These are phyloP conservation scores for Solanum bulbocastanum DNA, from an alignment of 257 asterid genomes.

Conservation along the genomic window DNA sequence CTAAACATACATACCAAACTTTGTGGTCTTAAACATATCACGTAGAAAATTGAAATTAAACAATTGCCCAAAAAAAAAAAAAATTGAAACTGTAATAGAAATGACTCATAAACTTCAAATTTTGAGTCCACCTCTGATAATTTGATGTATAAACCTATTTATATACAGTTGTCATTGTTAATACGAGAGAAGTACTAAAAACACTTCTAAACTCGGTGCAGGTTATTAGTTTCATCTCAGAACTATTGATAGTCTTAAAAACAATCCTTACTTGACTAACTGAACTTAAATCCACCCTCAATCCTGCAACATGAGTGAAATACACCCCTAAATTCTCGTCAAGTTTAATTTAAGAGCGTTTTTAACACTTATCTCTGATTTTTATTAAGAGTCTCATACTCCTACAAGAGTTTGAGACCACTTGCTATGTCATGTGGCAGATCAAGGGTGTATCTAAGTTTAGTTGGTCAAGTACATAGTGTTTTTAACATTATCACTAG, in stretches of 20 bases:
- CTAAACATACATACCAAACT: not conserved
- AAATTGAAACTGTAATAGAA: not conserved
- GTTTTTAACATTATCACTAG: not conserved
- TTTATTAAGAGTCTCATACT: too few relatives aligned
- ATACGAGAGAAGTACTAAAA: not conserved
- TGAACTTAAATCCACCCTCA: not conserved
- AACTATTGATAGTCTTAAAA: not conserved
- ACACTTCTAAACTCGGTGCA: accelerated
- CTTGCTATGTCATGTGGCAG: too few relatives aligned
- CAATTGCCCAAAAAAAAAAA: not conserved
- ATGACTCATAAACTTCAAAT: not conserved
- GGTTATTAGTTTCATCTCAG: too few relatives aligned
- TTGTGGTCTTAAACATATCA: not conserved
- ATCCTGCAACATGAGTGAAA: not conserved
- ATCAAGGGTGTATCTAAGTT: not conserved
- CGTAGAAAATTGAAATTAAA: too few relatives aligned
- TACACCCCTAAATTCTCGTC: not conserved
- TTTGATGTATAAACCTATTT: not conserved
- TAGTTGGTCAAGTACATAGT: not conserved
- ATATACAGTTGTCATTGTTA: not conserved
- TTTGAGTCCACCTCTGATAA: not conserved
- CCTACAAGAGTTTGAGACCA: too few relatives aligned
- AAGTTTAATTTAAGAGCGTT: too few relatives aligned
- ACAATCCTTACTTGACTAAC: not conserved
- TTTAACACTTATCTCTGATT: too few relatives aligned